Base-by-base conservation (phyloP, 2,329 filamentous ascomycete species). In the Fusarium stilboides region DNA sequence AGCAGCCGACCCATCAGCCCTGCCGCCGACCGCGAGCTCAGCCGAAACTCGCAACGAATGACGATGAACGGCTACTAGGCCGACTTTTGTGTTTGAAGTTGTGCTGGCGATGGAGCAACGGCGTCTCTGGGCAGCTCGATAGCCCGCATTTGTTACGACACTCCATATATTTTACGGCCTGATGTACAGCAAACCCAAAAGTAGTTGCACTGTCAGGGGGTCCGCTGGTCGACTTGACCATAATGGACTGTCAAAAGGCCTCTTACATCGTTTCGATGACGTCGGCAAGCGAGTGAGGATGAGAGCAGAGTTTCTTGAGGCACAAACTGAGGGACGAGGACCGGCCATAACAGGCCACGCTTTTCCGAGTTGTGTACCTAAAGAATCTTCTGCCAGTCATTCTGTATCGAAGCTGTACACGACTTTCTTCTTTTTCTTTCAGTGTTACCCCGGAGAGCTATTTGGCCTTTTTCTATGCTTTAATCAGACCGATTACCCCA, bases 41-140 rank as follows among this genome's bases (percentile, higher is more conserved):
- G 95, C 92, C 91, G 95, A 81, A 94, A 92, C 88, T 98, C 94
- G 75, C 94, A 98, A 87, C 90, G 96, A 80, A 93, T 96, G 90
- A 97, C 94, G 74, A 97, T 98, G 94, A 99, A 98, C 84, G 96
- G 96, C 82, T 98, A 98, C 87, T 98, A 94, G 80, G 74, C 57
- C 59, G 64, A 64, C 62, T 46, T 59, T 70, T 72, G 65, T 74
- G 68, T 61, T 77, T 78, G 59, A 74, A 71, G 63, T 74, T 74
- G 68, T 71, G 67, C 62, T 74, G 72, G 72, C 72, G 69, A 74
- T 70, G 72, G 73, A 79, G 76, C 74, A 74, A 75, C 65, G 77
- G 77, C 76, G 76, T 78, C 76, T 76, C 74, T 74, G 71, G 70
- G 70, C 74, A 73, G 69, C 72, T 73, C 68, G 60, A 65, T 74